Conservation (phyloP, 768 basidiomycete genomes). For the Amanita brunnescens region DNA sequence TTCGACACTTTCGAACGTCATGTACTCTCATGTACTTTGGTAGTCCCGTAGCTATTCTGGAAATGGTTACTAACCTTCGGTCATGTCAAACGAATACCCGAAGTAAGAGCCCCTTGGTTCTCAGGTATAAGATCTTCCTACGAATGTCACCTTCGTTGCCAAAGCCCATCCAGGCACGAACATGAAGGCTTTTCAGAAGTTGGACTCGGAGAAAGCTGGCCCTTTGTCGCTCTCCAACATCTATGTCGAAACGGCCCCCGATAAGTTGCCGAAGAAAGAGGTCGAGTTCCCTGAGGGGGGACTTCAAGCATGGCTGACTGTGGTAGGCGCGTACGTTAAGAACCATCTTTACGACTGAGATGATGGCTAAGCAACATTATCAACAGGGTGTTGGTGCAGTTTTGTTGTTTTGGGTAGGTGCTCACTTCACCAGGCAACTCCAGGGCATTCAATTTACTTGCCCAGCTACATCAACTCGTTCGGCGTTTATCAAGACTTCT, state of each 20-base stretch:
- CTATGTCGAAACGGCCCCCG: not conserved
- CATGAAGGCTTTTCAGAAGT: not conserved
- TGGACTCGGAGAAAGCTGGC: not conserved
- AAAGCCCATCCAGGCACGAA: not conserved
- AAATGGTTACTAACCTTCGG: conserved; percentile 2
- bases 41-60: not conserved
- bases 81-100: not conserved
- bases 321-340: conserved; percentile 3
- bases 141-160: not conserved
- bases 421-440: too few species aligned
- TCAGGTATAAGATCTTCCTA: not conserved
- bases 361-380: not conserved
- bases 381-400: conserved; percentile 4
- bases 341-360: not conserved
- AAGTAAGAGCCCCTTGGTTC: not conserved
- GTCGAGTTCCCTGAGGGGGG: not conserved
- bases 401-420: conserved; percentile 1
- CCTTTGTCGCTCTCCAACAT: not conserved
- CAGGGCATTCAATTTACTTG: not conserved
- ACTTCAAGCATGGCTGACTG: conserved; percentile 2
- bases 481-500: conserved; percentile 23
- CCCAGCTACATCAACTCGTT: conserved; percentile 20
- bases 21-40: too few species aligned
- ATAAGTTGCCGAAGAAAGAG: not conserved
- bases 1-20: too few species aligned